Evolutionary conservation across 2,329 filamentous ascomycete species (phyloP).

Genomic region (Gyromitra esculenta): DNA sequence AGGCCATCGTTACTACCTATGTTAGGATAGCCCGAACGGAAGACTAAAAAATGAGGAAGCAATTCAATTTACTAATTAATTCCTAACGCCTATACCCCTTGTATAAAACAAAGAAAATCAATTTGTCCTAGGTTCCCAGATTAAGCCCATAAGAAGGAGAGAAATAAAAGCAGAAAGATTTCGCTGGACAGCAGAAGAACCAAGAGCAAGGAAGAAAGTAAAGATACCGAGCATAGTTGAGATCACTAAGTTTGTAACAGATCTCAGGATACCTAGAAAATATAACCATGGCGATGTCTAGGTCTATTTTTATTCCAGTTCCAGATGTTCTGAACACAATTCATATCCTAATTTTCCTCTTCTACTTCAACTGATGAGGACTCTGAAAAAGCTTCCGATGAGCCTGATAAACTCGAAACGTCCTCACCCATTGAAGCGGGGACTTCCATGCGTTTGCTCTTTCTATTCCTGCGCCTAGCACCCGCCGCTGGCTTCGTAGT

Average conservation of each 20-base stretch:
- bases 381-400: constrained; percentile 26
- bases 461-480: constrained; percentile 38
- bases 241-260: not conserved
- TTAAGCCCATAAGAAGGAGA: constrained; percentile 6
- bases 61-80: constrained; percentile 28
- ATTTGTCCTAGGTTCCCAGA: not conserved
- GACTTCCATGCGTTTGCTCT: constrained; percentile 35
- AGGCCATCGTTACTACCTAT: not conserved
- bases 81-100: constrained; percentile 22
- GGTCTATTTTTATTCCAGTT: not conserved
- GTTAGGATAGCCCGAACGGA: not conserved
- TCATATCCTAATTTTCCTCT: constrained; percentile 22
- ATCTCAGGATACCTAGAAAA: not conserved
- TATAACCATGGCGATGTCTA: not conserved
- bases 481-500: constrained; percentile 46
- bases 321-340: not conserved
- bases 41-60: not conserved
- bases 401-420: constrained; percentile 24
- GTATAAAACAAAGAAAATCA: constrained; percentile 13
- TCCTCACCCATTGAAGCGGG: constrained; percentile 30
- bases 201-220: not conserved
- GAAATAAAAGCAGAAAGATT: constrained; percentile 6
- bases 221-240: not conserved
- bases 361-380: constrained; percentile 13
- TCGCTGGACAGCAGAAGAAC: not conserved